Base-by-base conservation (phyloP, 345 rosid genomes). In the Cardamine occulta region DNA sequence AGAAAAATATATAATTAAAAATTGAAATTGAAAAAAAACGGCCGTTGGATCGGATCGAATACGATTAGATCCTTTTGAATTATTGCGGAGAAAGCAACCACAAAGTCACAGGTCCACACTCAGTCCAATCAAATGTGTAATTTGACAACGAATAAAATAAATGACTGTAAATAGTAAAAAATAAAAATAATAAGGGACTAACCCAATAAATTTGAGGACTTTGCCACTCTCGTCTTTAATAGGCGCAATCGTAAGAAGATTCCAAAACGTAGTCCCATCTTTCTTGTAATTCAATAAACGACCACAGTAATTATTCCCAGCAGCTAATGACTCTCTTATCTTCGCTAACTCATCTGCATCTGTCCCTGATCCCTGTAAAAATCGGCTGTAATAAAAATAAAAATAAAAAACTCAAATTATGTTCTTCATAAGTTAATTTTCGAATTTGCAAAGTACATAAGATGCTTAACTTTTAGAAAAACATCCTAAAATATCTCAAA, bases 241-340 rank as follows among this genome's bases (percentile, higher is more conserved):
- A 37, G 98, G 98, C 2, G 97, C 26, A 74, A 94, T 88, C 1
- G 98, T 94, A 35, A 94, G 98, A 68, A 94, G 89, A 78, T 94
- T 94, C 98, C 98, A 94, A 83, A 94, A 94, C 0, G 95, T 85
- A 4, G 91, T 84, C 63, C 98, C 97, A 64, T 94, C 97, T 80
- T 94, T 94, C 84, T 94, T 91, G 73, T 90, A 94, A 81, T 94
- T 94, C 85, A 90, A 76, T 81, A 94, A 70, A 69, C 98, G 88
- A 13, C 95, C 98, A 80, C 98, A 94, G 80, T 86, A 91, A 70
- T 80, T 90, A 15, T 40, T 65, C 23, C 96, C 98, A 11, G 56
- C 31, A 2, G 82, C 80, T 80, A 94, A 77, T 3, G 93, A 73
- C 75, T 83, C 95, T 74, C 97, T 83, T 5, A 94, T 90, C 79